These are phyloP conservation scores for Protostelium mycophagum DNA, from an alignment of 78 protist species.

Conservation along the genomic window DNA sequence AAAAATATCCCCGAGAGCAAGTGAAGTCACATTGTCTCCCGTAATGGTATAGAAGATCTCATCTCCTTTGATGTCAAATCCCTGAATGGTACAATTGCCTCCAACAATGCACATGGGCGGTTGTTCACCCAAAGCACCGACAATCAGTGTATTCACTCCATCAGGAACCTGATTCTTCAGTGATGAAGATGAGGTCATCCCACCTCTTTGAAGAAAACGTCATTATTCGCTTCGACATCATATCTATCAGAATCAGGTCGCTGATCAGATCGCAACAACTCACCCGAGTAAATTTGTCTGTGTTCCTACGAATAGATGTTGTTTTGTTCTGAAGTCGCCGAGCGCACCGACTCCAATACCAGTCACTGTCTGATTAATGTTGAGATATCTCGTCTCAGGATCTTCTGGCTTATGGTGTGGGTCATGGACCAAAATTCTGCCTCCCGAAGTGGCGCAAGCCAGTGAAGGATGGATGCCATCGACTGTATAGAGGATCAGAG, in stretches of 20 bases:
- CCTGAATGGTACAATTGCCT: constrained; percentile 67
- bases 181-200: neutral
- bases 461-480: constrained; percentile 35
- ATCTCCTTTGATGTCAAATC: constrained; percentile 27
- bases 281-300: constrained; percentile 24
- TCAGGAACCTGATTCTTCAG: neutral
- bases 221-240: constrained; percentile 32
- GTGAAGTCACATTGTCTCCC: constrained; percentile 43
- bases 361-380: constrained; percentile 25
- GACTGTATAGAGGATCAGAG: neutral
- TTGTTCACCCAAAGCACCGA: neutral
- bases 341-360: constrained; percentile 10
- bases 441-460: constrained; percentile 29
- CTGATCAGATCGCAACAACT: neutral
- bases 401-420: constrained; percentile 8
- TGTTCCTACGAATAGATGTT: constrained; percentile 50
- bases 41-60: constrained; percentile 51
- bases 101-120: constrained; percentile 37
- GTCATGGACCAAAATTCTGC: constrained; percentile 18
- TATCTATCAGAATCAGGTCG: constrained; percentile 1
- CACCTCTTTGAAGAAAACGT: constrained; percentile 53
- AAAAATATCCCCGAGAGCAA: constrained; percentile 7
- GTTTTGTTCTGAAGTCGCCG: neutral
- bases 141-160: neutral
- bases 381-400: constrained; percentile 6